A percentile compares a stretch with the other conserved stretches of the same genome.
Evolutionary conservation across 352 stramenopile species (phyloP).

Genomic region (Phytophthora fragariae): DNA sequence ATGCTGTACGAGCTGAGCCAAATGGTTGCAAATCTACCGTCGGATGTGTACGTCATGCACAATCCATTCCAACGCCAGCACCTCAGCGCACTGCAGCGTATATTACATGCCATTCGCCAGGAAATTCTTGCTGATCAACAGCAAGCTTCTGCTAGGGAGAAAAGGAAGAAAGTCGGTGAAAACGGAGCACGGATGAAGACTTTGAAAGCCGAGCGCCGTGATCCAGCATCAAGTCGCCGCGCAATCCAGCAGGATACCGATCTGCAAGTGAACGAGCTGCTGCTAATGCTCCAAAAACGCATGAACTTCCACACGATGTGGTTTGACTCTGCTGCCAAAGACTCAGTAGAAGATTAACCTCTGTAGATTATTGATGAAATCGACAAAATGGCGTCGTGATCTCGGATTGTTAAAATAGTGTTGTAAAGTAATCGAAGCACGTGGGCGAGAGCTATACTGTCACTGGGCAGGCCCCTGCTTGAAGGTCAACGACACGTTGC

Average conservation of each 20-base stretch:
- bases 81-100: slow-evolving; percentile 30
- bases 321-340: slow-evolving; percentile 28
- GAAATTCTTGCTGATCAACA: slow-evolving; percentile 42
- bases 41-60: slow-evolving; percentile 54
- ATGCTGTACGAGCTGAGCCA: slow-evolving; percentile 41
- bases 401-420: slow-evolving; percentile 12
- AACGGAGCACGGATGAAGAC: neutral
- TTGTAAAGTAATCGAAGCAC: neutral
- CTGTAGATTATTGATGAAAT: neutral
- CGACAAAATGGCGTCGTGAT: neutral
- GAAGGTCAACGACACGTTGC: slow-evolving; percentile 29
- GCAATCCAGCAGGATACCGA: slow-evolving; percentile 41
- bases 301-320: slow-evolving; percentile 61
- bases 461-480: slow-evolving; percentile 32
- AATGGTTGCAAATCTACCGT: slow-evolving; percentile 40
- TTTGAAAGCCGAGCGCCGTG: neutral
- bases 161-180: neutral
- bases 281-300: slow-evolving; percentile 47
- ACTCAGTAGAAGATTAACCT: neutral
- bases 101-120: slow-evolving; percentile 43
- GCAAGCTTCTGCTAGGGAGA: neutral
- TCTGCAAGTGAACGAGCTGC: slow-evolving; percentile 34
- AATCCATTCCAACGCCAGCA: slow-evolving; percentile 46
- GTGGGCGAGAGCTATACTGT: slow-evolving; percentile 17
- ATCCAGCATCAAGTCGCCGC: slow-evolving; percentile 9